These are phyloP conservation scores for Panaeolus cyanescens DNA, from an alignment of 768 basidiomycete genomes.

Conservation along the genomic window DNA sequence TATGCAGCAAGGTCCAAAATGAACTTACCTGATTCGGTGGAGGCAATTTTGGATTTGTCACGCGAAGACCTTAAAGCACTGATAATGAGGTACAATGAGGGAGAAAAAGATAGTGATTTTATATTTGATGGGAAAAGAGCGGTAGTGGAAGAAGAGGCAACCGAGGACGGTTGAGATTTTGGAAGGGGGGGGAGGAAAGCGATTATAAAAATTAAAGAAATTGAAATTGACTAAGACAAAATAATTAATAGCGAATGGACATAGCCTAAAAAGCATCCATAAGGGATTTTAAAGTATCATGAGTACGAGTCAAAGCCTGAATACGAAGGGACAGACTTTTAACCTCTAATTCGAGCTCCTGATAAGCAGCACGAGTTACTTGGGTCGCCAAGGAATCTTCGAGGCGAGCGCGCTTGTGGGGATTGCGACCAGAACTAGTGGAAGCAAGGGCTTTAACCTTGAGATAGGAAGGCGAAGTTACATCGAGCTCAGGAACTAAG, in stretches of 20 bases:
- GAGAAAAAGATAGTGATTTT: neutral
- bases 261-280: neutral
- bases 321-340: neutral
- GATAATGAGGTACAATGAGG: neutral
- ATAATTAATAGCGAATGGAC: neutral
- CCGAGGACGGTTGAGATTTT: neutral
- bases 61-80: neutral
- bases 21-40: neutral
- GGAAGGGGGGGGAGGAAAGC: neutral
- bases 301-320: neutral
- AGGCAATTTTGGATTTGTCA: neutral
- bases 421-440: neutral
- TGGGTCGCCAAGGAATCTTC: neutral
- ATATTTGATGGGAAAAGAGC: neutral
- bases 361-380: neutral
- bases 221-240: neutral
- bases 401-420: neutral
- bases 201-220: neutral
- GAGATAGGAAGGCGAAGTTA: neutral
- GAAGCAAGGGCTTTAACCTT: neutral
- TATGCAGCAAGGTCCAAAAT: slow-evolving; percentile 16
- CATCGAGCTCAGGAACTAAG: neutral
- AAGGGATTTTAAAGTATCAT: neutral
- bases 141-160: neutral
- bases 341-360: neutral